phyloP scores from a whole-genome alignment of 1,284 basidiomycete species.

The Trametes sp. region DNA sequence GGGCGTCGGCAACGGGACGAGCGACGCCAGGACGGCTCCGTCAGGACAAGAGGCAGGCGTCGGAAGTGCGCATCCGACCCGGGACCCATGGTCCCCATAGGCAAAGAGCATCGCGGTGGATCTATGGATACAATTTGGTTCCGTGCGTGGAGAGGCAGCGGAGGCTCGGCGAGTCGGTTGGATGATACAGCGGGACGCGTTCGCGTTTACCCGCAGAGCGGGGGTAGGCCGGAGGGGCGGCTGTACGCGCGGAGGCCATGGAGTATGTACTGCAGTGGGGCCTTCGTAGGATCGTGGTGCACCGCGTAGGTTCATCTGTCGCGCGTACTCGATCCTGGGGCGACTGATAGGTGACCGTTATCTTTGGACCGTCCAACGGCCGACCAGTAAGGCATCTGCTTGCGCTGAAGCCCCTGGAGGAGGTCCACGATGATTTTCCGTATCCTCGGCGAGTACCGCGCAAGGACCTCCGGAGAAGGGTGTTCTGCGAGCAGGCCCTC shows the following conservation, averaged over 20 bases:
- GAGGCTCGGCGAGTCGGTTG: conserved; percentile 10
- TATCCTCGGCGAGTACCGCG: conserved; percentile 82
- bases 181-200: conserved; percentile 27
- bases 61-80: neutral
- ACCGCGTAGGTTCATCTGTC: conserved; percentile 12
- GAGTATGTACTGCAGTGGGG: conserved; percentile 6
- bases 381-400: conserved; percentile 74
- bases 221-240: conserved; percentile 1
- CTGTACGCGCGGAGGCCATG: conserved; percentile 1
- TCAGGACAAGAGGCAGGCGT: neutral
- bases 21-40: conserved; percentile 5
- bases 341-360: conserved; percentile 8
- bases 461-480: conserved; percentile 76
- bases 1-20: neutral
- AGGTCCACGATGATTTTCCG: conserved; percentile 83
- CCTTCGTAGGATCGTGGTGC: neutral
- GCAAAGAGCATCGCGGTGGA: conserved; percentile 1
- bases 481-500: conserved; percentile 90
- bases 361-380: conserved; percentile 23
- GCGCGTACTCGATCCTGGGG: conserved; percentile 9
- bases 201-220: conserved; percentile 18
- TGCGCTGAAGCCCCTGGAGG: conserved; percentile 83
- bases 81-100: neutral
- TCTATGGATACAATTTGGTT: conserved; percentile 30
- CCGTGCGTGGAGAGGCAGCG: conserved; percentile 7